phyloP scores from a whole-genome alignment of 2,329 filamentous ascomycete species.

The Talaromyces amestolkiae region DNA sequence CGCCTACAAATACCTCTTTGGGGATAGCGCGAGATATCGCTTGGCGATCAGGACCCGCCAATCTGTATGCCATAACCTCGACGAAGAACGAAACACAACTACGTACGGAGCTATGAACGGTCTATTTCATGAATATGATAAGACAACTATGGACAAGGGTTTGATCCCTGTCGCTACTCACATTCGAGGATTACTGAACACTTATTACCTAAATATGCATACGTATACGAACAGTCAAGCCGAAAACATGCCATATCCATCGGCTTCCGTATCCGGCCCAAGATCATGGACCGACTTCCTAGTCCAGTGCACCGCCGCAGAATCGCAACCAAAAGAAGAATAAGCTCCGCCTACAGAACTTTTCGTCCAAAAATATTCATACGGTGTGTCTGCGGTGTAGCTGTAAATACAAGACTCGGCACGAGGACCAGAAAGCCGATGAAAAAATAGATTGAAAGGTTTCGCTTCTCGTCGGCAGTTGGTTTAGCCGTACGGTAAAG shows the following conservation, averaged over 20 bases:
- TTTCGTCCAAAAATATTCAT: not conserved
- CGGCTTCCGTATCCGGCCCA: not conserved
- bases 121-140: not conserved
- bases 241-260: not conserved
- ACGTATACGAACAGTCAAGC: not conserved
- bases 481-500: not conserved
- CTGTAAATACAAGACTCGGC: not conserved
- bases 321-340: not conserved
- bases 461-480: conserved; percentile 1
- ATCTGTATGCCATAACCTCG: not conserved
- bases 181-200: not conserved
- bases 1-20: not conserved
- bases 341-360: not conserved
- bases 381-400: not conserved
- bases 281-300: not conserved
- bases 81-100: not conserved
- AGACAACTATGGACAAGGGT: not conserved
- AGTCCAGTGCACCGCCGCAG: not conserved
- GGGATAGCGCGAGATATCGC: not conserved
- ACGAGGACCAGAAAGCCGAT: not conserved
- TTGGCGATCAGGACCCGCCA: conserved; percentile 6
- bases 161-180: not conserved
- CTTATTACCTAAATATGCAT: too few relatives aligned
- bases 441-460: not conserved
- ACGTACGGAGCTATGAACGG: not conserved